phyloP scores from a whole-genome alignment of 805 yeast species.

The Saccharomycopsis oosterbeekiorum region DNA sequence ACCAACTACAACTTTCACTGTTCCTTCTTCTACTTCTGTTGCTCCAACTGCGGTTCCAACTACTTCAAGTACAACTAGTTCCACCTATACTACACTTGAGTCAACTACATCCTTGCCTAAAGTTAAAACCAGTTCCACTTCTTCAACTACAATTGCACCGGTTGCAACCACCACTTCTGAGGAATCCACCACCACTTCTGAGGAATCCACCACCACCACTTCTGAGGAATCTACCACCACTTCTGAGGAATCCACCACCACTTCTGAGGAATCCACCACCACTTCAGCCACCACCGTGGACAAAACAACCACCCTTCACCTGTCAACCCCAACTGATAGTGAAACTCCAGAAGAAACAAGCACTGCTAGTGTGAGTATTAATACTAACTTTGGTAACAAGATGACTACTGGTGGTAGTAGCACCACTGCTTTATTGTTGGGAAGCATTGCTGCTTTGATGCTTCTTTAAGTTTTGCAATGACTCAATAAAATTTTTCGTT shows the following conservation, averaged over 20 bases:
- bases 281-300: no score
- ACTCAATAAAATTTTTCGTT: no score
- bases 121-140: background rate
- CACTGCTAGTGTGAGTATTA: background rate
- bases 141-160: constrained; percentile 3
- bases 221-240: background rate
- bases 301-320: no score
- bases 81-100: constrained; percentile 4
- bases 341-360: no score
- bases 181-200: background rate
- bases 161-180: background rate
- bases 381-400: background rate
- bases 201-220: background rate
- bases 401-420: background rate
- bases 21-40: constrained; percentile 5
- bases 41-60: constrained; percentile 6
- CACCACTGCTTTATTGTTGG: background rate
- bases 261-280: background rate
- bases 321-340: no score
- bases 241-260: background rate
- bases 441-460: background rate
- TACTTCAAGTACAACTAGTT: background rate
- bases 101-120: constrained; percentile 1
- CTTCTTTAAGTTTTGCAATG: background rate
- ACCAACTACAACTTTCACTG: background rate